Evolutionary conservation across 306 rosid species (phyloP).

Genomic region (Prunus padus): DNA sequence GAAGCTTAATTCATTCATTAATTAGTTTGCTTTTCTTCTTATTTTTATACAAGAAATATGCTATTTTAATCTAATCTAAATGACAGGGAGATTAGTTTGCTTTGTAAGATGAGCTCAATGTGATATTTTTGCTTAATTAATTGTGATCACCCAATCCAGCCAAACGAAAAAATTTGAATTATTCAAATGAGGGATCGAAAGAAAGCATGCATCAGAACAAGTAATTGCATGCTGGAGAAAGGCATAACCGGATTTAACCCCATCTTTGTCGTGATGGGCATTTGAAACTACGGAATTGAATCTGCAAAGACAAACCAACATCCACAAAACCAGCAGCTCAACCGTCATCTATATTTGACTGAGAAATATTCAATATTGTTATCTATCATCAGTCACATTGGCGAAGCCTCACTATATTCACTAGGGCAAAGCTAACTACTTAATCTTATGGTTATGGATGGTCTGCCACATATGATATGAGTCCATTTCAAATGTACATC

Average conservation of each 20-base stretch:
- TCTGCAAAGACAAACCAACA: background rate
- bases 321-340: constrained; percentile 5
- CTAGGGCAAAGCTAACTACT: background rate
- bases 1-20: too few relatives aligned
- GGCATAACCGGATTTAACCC: too few relatives aligned
- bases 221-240: too few relatives aligned
- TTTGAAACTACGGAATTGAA: background rate
- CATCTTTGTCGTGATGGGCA: background rate
- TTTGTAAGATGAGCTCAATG: background rate
- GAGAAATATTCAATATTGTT: background rate
- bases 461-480: background rate
- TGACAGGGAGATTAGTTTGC: background rate
- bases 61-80: too few relatives aligned
- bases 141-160: background rate
- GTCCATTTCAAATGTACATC: background rate
- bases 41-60: too few relatives aligned
- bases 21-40: too few relatives aligned
- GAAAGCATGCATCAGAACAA: too few relatives aligned
- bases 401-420: background rate
- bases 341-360: background rate
- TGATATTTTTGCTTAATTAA: background rate
- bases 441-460: background rate
- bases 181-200: too few relatives aligned
- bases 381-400: background rate
- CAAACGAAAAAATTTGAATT: background rate